A percentile compares a stretch with the other conserved stretches of the same genome.
Conservation (phyloP, 2,329 filamentous ascomycete species). For the Hypoxylon sp. region DNA sequence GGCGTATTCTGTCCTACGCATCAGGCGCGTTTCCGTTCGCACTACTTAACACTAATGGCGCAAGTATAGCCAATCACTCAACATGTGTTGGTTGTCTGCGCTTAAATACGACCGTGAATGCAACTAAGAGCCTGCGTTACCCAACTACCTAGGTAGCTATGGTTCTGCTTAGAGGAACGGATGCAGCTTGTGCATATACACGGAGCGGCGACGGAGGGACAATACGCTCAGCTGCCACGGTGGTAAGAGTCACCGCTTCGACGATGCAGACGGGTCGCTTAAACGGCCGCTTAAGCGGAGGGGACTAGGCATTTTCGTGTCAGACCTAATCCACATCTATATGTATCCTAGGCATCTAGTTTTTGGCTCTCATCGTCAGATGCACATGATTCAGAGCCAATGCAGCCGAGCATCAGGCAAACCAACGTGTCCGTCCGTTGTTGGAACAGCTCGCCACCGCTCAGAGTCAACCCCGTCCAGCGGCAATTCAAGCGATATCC, state of each 20-base stretch:
- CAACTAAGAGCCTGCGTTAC: not conserved
- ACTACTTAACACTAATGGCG: constrained; percentile 17
- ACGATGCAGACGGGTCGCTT: constrained; percentile 25
- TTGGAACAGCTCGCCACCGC: not conserved
- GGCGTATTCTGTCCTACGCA: constrained; percentile 5
- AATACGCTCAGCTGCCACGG: constrained; percentile 11
- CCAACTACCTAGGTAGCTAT: not conserved
- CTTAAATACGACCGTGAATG: constrained; percentile 22
- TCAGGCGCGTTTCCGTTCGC: constrained; percentile 8
- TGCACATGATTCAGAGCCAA: constrained; percentile 20
- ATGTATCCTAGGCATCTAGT: not conserved
- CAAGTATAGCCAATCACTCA: constrained; percentile 26
- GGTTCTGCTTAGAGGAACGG: not conserved
- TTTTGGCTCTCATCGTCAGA: not conserved
- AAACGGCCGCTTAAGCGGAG: constrained; percentile 33
- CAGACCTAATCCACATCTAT: constrained; percentile 1
- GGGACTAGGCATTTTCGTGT: constrained; percentile 1
- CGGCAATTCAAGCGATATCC: not conserved
- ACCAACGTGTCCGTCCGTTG: constrained; percentile 14
- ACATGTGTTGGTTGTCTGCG: constrained; percentile 13
- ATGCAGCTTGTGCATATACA: constrained; percentile 8
- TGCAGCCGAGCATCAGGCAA: constrained; percentile 1
- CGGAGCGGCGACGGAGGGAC: not conserved
- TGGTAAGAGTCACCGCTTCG: constrained; percentile 26
- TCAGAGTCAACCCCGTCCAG: not conserved